Base-by-base conservation (phyloP, 495 filamentous ascomycete genomes). In the Tuber indicum region DNA sequence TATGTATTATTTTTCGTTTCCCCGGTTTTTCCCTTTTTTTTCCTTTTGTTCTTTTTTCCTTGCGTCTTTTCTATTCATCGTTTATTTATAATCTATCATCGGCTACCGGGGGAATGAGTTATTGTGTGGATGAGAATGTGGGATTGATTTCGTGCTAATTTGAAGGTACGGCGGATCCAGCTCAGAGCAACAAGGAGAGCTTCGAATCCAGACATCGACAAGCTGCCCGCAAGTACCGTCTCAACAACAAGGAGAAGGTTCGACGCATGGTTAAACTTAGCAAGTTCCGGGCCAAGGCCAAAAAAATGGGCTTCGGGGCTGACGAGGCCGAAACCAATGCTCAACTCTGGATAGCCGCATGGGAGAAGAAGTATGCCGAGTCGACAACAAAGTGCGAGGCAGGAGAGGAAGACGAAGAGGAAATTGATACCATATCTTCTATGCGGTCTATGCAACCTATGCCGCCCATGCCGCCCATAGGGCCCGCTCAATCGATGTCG, bases 201-300 rank as follows among this genome's bases (percentile, higher is more conserved):
- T 80, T 80, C 47, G 79, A 80, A 69, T 77, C 79, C 45, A 77
- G 78, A 45, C 78, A 80, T 45, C 78, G 78, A n/a, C 77, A 80
- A 76, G 78, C 78, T 76, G 78, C 78, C 26, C 79, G 77, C 75
- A 80, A 80, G 69, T 80, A 80, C 44, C 78, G 78, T 69, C 77
- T 80, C 78, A 80, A 80, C 74, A 80, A 80, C 71, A 80, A 80
- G 46, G 78, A 80, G 62, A 80, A 80, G 23, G 78, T 80, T 19
- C 75, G 78, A 46, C 79, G 79, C 42, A 80, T 80, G 78, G 78
- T 80, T 42, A 80, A 80, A 36, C 58, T 80, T 62, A 80, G 78
- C 66, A 80, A 80, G 73, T 80, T 80, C 43, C 75, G 78, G 32
- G 78, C 78, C 43, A 80, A 80, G 73, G 78, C 78, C 42, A 80